Evolutionary conservation across 768 basidiomycete species (phyloP), one percentile per base, ranked within the genome.

Genomic region (Saitozyma sp.): DNA sequence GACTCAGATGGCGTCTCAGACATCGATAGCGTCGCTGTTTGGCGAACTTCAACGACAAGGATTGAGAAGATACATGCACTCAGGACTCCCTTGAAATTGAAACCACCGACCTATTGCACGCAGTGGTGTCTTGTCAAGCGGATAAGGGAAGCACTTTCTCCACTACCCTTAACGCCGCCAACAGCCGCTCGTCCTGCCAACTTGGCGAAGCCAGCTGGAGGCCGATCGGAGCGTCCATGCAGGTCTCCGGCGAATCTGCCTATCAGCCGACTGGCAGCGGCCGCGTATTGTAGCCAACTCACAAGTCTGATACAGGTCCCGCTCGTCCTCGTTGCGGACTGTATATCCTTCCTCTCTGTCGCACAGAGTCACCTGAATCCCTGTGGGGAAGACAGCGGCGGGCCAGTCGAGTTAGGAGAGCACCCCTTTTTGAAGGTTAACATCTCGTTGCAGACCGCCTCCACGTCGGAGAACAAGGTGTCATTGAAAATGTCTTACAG

Each of bases 321-420:
- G 19, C 55, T 56, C 55, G 45, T 56, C 29, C 29, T 46, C 64
- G 16, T n/a, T 54, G 6, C 9, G 29, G 29, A 29, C 29, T 5
- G 29, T 29, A 29, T 29, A 29, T 29, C 29, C 29, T 29, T 29
- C 29, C 3, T 48, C 46, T 17, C 14, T 17, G 19, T 71, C 70
- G 16, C 39, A 42, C 8, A 57, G 46, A 16, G 52, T 48, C 9
- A 61, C 59, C 14, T 17, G n/a, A 19, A 65, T 48, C 4, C 73
- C 73, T 43, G 65, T 71, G 14, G 69, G 75, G 62, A 65, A 77
- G 49, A 66, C 65, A 43, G 29, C 62, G 20, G 62, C 56, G 3
- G 73, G 71, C 41, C 69, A 73, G 51, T 77, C 71, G 48, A 71
- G 59, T 6, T 71, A 52, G 57, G 74, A 74, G 59, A 54, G 74